A percentile compares a stretch with the other conserved stretches of the same genome.
These are phyloP conservation scores for Paraconiothyrium brasiliense DNA, from an alignment of 2,329 filamentous ascomycete genomes.

Conservation along the genomic window DNA sequence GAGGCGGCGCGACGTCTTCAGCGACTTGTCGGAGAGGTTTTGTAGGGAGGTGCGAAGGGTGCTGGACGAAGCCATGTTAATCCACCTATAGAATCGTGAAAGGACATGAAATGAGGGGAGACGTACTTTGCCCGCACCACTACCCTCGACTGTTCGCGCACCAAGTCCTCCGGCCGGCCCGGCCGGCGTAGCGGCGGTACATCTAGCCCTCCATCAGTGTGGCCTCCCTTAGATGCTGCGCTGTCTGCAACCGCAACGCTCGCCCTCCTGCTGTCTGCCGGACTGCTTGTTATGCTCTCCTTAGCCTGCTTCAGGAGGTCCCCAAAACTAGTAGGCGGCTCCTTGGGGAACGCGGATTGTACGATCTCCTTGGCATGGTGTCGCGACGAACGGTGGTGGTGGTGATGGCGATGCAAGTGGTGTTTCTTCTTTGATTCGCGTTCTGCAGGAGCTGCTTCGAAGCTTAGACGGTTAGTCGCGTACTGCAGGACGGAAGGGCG, in stretches of 20 bases:
- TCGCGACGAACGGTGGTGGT: slow-evolving; percentile 38
- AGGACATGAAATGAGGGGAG: slow-evolving; percentile 5
- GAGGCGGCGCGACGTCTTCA: slow-evolving; percentile 70
- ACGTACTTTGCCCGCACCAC: slow-evolving; percentile 51
- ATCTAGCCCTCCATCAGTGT: slow-evolving; percentile 21
- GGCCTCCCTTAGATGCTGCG: slow-evolving; percentile 20
- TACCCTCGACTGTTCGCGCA: slow-evolving; percentile 45
- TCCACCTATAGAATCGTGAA: not conserved
- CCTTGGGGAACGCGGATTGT: slow-evolving; percentile 56
- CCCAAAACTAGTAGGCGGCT: slow-evolving; percentile 56
- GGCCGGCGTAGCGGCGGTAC: slow-evolving; percentile 29
- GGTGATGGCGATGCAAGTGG: slow-evolving; percentile 41
- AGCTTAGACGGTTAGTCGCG: slow-evolving; percentile 37
- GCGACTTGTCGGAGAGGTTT: slow-evolving; percentile 67
- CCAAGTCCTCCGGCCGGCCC: slow-evolving; percentile 52
- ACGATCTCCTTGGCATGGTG: slow-evolving; percentile 55
- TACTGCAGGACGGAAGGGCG: slow-evolving; percentile 37
- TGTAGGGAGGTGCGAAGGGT: slow-evolving; percentile 54
- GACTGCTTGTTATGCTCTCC: slow-evolving; percentile 41
- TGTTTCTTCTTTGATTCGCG: slow-evolving; percentile 18
- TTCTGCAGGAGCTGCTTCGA: slow-evolving; percentile 27
- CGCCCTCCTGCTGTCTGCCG: slow-evolving; percentile 34
- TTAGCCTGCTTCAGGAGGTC: slow-evolving; percentile 51
- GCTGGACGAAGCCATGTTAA: slow-evolving; percentile 36
- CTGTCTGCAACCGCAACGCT: slow-evolving; percentile 31